Conservation (phyloP, 1,284 basidiomycete genomes). For the Boletellus dicymbophilus region DNA sequence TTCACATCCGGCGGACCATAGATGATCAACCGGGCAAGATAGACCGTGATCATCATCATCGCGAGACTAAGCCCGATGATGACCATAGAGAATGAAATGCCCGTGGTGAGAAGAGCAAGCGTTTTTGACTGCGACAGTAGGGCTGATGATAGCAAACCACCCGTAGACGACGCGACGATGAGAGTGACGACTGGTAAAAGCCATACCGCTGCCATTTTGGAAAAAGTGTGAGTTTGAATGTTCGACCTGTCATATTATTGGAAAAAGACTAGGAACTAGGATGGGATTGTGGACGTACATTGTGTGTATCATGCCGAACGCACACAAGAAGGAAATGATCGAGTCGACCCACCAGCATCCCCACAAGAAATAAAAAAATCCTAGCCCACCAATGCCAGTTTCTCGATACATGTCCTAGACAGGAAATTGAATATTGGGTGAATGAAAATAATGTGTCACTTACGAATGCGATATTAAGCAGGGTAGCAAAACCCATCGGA, state of each 20-base stretch:
- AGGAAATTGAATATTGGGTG: neutral
- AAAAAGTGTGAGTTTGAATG: conserved; percentile 49
- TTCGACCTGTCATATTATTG: conserved; percentile 44
- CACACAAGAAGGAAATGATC: conserved; percentile 46
- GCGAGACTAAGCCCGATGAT: conserved; percentile 53
- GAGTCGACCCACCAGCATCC: conserved; percentile 66
- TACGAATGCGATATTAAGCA: conserved; percentile 49
- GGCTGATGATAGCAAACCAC: conserved; percentile 51
- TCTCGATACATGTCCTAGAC: conserved; percentile 31
- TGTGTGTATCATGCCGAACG: conserved; percentile 56
- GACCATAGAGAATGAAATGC: conserved; percentile 51
- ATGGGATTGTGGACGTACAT: conserved; percentile 42
- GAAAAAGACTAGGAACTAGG: neutral
- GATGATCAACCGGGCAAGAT: conserved; percentile 42
- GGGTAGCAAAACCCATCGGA: conserved; percentile 61
- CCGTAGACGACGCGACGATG: conserved; percentile 61
- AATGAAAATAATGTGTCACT: conserved; percentile 33
- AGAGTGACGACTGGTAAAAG: conserved; percentile 64
- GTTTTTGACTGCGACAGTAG: conserved; percentile 39
- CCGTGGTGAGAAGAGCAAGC: conserved; percentile 51
- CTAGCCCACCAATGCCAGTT: conserved; percentile 42
- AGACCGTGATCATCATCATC: conserved; percentile 47
- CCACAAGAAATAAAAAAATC: conserved; percentile 55
- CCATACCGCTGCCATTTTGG: conserved; percentile 52
- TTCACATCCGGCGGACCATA: conserved; percentile 41